These are phyloP conservation scores for Blastobotrys proliferans DNA, from an alignment of 1,139 yeast species.

Conservation along the genomic window DNA sequence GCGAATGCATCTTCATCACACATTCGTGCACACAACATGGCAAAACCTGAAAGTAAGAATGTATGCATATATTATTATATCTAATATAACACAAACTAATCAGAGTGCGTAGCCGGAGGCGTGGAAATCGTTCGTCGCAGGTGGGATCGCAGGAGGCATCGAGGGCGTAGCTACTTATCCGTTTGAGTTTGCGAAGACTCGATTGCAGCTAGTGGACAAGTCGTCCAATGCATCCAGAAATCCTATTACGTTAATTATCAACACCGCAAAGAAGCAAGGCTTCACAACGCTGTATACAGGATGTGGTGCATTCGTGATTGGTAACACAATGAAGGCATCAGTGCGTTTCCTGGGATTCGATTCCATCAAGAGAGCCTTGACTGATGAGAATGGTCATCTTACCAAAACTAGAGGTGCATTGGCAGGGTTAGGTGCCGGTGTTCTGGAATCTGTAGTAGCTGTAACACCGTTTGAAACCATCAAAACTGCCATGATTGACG, in stretches of 20 bases:
- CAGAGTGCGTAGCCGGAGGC: conserved; percentile 26
- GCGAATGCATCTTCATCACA: too few relatives aligned
- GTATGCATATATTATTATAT: conserved; percentile 3
- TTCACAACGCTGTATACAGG: conserved; percentile 79
- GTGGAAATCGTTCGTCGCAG: conserved; percentile 81
- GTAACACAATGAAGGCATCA: conserved; percentile 93
- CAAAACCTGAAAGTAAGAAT: conserved; percentile 17
- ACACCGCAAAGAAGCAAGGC: conserved; percentile 77
- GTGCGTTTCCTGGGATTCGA: conserved; percentile 93
- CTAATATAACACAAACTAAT: not conserved
- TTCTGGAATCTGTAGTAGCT: conserved; percentile 84
- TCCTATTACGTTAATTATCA: conserved; percentile 75
- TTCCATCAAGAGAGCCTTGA: conserved; percentile 67
- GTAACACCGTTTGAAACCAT: conserved; percentile 97
- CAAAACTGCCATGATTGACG: conserved; percentile 93
- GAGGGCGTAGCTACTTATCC: conserved; percentile 93
- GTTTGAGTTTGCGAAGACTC: conserved; percentile 93
- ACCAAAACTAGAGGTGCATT: conserved; percentile 87
- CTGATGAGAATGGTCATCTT: conserved; percentile 80
- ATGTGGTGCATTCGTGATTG: conserved; percentile 96
- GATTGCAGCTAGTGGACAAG: conserved; percentile 79
- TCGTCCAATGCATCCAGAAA: conserved; percentile 64
- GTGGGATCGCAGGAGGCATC: conserved; percentile 91
- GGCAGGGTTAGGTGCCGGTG: conserved; percentile 96
- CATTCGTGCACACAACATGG: too few relatives aligned